phyloP scores from a whole-genome alignment of 176 grass and related monocot species.

The Zoysia japonica region DNA sequence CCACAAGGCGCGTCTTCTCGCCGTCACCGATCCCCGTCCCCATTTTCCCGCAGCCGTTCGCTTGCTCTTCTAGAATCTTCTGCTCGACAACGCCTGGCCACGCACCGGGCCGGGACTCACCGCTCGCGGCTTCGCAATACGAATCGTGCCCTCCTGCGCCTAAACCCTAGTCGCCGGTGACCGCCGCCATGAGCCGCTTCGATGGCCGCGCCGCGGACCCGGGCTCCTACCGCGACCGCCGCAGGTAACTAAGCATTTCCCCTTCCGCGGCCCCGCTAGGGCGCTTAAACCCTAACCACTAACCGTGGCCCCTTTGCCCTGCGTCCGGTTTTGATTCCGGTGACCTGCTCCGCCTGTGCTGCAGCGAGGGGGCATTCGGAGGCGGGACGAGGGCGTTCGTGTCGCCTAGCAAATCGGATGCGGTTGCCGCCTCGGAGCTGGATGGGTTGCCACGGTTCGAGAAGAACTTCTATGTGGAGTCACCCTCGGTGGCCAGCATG shows the following conservation, averaged over 20 bases:
- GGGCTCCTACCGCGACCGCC: constrained; percentile 76
- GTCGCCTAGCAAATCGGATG: constrained; percentile 54
- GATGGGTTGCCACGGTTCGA: constrained; percentile 86
- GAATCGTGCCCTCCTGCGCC: neutral
- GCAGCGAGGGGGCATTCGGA: constrained; percentile 66
- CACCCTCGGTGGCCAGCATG: constrained; percentile 67
- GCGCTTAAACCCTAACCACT: constrained; percentile 33
- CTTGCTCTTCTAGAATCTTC: constrained; percentile 29
- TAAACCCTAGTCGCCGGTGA: constrained; percentile 43
- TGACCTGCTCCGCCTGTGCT: neutral
- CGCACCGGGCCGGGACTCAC: neutral
- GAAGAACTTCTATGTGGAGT: constrained; percentile 97
- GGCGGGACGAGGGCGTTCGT: constrained; percentile 63
- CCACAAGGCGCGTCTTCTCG: neutral
- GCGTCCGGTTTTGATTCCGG: neutral
- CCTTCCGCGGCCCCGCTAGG: too few species aligned
- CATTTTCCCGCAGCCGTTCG: neutral
- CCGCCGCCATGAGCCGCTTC: constrained; percentile 80
- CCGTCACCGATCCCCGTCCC: constrained; percentile 1
- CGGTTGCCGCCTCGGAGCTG: constrained; percentile 55
- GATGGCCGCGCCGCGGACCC: constrained; percentile 80
- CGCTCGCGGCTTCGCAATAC: neutral
- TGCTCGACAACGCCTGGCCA: neutral
- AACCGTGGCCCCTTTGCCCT: neutral
- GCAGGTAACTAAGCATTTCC: constrained; percentile 47